Evolutionary conservation across 1,139 yeast genomes (phyloP), one percentile per base, ranked within the genome.

Genomic region (Scheffersomyces stambukii): DNA sequence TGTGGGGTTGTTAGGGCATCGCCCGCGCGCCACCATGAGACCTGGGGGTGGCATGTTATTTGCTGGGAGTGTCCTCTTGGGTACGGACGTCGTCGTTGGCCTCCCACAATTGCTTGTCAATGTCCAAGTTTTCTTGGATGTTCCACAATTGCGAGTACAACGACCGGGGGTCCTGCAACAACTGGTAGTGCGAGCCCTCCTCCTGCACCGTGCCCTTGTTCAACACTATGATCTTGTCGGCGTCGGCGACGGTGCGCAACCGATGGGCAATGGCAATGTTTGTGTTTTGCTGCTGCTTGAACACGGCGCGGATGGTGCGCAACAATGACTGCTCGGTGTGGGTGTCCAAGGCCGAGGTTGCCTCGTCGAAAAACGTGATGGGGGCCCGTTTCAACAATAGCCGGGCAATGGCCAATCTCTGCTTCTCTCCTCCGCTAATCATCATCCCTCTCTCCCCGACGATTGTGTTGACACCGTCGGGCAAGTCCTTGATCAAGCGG

Each of bases 391-490:
- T 93, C 43, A 91, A 61, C 26, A 91, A 58, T 12, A 91, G 75
- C 42, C 99, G 68, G 1, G 96, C 93, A 44, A 91, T 86, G 0
- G 98, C 98, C 31, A 91, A 65, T 39, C 99, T 68, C 56, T 91
- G 99, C 52, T 93, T 89, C 54, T 91, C 98, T 33, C 99, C 99
- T 9, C 99, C 98, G 8, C 96, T 86, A 27, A 91, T 88, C 98
- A 91, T 91, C 72, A 91, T 71, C 13, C 99, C 98, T 44, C 99
- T 67, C 56, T 93, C 99, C 28, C 99, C 99, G n/a, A 91, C 98
- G 32, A 84, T 67, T 0, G 98, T 91, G 20, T 81, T 64, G 24
- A 73, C 64, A 1, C 96, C 96, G 9, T 84, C 83, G 0, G 98
- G 97, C 26, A 91, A 61, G 28, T 81, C 85, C 5, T 56, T 46